Evolutionary conservation across 176 grass and related monocot genomes (phyloP), one percentile per base, ranked within the genome.

Genomic region (Oryza meridionalis): DNA sequence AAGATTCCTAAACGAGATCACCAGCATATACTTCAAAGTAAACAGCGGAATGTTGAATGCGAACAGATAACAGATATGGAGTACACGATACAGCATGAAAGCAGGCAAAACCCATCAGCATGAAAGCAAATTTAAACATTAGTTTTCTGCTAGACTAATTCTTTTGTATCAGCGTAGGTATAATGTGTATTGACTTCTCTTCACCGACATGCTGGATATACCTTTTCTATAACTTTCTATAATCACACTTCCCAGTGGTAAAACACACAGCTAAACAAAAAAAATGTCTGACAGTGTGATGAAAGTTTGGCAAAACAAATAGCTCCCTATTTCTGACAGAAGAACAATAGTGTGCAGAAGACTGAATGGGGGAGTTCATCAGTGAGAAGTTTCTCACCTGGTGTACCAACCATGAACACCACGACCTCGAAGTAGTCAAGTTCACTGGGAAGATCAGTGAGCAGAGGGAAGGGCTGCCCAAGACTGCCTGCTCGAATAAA

Each of bases 371-470:
- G 22, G 10, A 76, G 79, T 37, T 40, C 38, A 40, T 25, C 7
- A 16, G 15, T 25, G 50, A 42, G 77, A 31, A 83, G 14, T 12
- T 38, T 65, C 53, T 77, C 53, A 88, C 86, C 86, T 83, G 80
- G 51, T 77, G 86, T 77, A 38, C 67, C 80, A 42, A 53, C 72
- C 29, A 33, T 64, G 86, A 70, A 82, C 79, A 82, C 65, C 49
- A 87, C 50, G 65, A 87, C 70, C 27, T 64, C 44, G n/a, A 77
- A 1, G 50, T 73, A n/a, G 16, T 82, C 79, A 81, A 70, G 40
- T 69, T 40, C 76, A 11, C 67, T 2, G 32, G 86, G 79, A 15
- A 87, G 86, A 79, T 87, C 72, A 38, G 86, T 87, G 51, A 87
- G 86, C 40, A 87, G 79, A 77, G 80, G 53, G 21, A 58, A 70